phyloP scores from a whole-genome alignment of 768 basidiomycete genomes.

The Pleurotus djamor region DNA sequence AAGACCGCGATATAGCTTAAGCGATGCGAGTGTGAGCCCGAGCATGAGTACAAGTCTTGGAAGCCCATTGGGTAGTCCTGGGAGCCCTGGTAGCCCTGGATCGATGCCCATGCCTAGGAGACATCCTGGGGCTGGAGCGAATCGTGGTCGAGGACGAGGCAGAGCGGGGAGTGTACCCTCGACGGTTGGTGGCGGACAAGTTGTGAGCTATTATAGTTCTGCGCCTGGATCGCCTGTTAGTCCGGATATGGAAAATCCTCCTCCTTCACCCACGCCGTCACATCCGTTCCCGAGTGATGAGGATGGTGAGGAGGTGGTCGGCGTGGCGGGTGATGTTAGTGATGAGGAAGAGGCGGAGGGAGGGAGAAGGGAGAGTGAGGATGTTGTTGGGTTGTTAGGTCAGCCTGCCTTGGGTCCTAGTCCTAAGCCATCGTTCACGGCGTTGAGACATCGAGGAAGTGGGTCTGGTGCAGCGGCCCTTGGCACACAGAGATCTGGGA shows the following conservation, averaged over 20 bases:
- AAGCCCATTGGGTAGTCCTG: conserved; percentile 17
- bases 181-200: conserved; percentile 1
- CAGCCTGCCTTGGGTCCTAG: conserved; percentile 34
- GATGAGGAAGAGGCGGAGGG: conserved; percentile 34
- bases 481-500: conserved; percentile 26
- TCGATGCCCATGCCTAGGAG: conserved; percentile 43
- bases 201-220: conserved; percentile 4
- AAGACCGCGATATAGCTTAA: conserved; percentile 32
- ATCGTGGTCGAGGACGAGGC: conserved; percentile 21
- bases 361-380: conserved; percentile 58
- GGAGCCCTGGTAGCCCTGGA: not conserved
- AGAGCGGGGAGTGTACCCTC: conserved; percentile 31
- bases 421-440: conserved; percentile 45
- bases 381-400: conserved; percentile 55
- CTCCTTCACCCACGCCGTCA: conserved; percentile 1
- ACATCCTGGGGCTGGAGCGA: conserved; percentile 26
- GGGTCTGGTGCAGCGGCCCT: conserved; percentile 14
- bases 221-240: conserved; percentile 11
- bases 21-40: conserved; percentile 3
- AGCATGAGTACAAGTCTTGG: conserved; percentile 23
- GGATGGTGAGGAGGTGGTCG: conserved; percentile 20
- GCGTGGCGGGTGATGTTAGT: conserved; percentile 19
- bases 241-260: conserved; percentile 8
- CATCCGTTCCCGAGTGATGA: conserved; percentile 11
- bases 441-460: conserved; percentile 37